A percentile compares a stretch with the other conserved stretches of the same genome.
phyloP scores from a whole-genome alignment of 495 filamentous ascomycete genomes.

The Hypoxylon intermedium region DNA sequence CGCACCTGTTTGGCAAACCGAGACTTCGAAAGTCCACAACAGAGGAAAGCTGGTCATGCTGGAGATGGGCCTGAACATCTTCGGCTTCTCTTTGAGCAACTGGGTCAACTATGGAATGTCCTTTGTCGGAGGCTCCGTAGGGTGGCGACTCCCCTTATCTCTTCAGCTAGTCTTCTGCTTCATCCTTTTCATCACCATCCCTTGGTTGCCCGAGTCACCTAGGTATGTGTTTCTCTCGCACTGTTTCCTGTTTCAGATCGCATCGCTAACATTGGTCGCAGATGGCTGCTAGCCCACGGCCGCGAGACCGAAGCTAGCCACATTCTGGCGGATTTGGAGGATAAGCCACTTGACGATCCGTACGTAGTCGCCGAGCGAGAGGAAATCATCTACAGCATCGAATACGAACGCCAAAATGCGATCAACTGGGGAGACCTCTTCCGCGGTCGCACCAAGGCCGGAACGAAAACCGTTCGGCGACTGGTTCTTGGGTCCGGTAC shows the following conservation, averaged over 20 bases:
- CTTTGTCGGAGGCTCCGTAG: constrained; percentile 53
- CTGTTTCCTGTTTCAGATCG: neutral
- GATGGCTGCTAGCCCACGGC: constrained; percentile 51
- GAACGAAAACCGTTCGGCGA: constrained; percentile 47
- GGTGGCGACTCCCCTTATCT: constrained; percentile 53
- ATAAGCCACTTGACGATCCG: constrained; percentile 38
- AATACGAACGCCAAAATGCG: constrained; percentile 41
- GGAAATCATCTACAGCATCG: constrained; percentile 37
- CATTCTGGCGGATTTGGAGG: constrained; percentile 47
- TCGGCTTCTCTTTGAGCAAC: constrained; percentile 68
- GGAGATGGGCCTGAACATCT: constrained; percentile 67
- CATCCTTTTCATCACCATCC: constrained; percentile 44
- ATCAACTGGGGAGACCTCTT: constrained; percentile 38
- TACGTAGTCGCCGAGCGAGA: constrained; percentile 39
- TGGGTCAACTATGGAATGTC: constrained; percentile 62
- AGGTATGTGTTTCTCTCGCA: constrained; percentile 11
- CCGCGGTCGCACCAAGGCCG: constrained; percentile 30
- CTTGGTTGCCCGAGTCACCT: constrained; percentile 51
- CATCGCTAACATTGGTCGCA: constrained; percentile 11
- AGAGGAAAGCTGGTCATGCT: constrained; percentile 67
- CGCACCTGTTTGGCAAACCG: constrained; percentile 70
- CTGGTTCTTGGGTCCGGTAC: constrained; percentile 44
- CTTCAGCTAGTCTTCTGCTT: constrained; percentile 56
- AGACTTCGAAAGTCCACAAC: constrained; percentile 65
- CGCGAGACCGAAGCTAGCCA: constrained; percentile 43